Percentiles rank a stretch among this genome's conserved stretches.
Evolutionary conservation across 306 rosid species (phyloP).

Genomic region (Quercus gilva): DNA sequence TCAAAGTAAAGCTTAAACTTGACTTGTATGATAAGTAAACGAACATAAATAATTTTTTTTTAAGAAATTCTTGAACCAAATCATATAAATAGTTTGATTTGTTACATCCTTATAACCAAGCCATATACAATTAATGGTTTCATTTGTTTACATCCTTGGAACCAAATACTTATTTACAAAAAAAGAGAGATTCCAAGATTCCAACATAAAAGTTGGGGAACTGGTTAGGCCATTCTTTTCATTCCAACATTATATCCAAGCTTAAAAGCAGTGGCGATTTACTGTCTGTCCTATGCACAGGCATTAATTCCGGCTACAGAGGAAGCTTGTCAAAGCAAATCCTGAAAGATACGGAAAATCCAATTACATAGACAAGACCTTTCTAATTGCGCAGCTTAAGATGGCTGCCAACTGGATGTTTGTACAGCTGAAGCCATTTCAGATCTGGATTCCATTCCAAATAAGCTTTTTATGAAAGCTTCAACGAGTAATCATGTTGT

Average conservation of each 20-base stretch:
- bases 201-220: neutral
- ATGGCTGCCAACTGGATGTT: conserved; percentile 40
- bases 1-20: no score
- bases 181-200: neutral
- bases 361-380: conserved; percentile 17
- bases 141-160: neutral
- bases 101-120: no score
- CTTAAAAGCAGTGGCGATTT: conserved; percentile 34
- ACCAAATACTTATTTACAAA: neutral
- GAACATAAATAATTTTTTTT: no score
- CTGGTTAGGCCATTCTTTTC: neutral
- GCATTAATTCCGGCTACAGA: conserved; percentile 16
- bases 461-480: conserved; percentile 8
- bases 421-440: conserved; percentile 20
- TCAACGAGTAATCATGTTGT: neutral
- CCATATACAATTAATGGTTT: no score
- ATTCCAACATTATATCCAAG: conserved; percentile 23
- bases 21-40: no score
- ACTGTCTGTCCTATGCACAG: conserved; percentile 6
- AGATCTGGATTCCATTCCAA: conserved; percentile 36
- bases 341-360: conserved; percentile 37
- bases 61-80: no score
- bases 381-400: conserved; percentile 23
- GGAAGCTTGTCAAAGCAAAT: conserved; percentile 35
- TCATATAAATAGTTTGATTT: no score